Evolutionary conservation across 495 filamentous ascomycete species (phyloP).

Genomic region (Podospora pseudoanserina): DNA sequence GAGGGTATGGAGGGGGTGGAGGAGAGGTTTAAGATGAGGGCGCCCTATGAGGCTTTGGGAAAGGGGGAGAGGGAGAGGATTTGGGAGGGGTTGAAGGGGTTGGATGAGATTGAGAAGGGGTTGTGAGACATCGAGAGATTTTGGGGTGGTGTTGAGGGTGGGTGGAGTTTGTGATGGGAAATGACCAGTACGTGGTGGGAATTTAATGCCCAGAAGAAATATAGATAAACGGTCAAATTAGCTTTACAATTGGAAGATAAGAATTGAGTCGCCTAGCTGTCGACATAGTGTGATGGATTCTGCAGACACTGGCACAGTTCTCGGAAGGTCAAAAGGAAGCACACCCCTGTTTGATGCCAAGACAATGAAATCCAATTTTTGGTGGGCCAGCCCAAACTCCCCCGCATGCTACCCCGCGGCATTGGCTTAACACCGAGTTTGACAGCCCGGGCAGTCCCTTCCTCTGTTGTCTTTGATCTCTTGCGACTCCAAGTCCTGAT

Average conservation of each 20-base stretch:
- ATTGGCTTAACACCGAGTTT: background rate
- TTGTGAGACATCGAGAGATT: constrained; percentile 8
- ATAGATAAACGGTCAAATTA: background rate
- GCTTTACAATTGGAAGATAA: background rate
- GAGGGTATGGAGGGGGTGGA: constrained; percentile 53
- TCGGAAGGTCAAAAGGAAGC: background rate
- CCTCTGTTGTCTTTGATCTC: background rate
- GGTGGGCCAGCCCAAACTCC: background rate
- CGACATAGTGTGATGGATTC: background rate
- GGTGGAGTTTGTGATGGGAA: background rate
- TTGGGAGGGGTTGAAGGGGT: constrained; percentile 46
- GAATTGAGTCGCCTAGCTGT: background rate
- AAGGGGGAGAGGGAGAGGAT: constrained; percentile 49
- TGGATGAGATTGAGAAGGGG: constrained; percentile 45
- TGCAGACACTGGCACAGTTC: background rate
- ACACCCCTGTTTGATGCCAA: background rate
- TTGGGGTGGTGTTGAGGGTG: background rate
- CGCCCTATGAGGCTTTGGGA: constrained; percentile 52
- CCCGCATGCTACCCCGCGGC: background rate
- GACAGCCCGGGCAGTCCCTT: background rate
- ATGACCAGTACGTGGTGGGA: background rate
- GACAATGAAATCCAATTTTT: background rate
- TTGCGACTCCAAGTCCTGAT: background rate
- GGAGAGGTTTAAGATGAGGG: constrained; percentile 54
- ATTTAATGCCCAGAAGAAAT: background rate